Percentiles rank a stretch among this genome's conserved stretches.
Conservation (phyloP, 2,329 filamentous ascomycete species). For the Venturia effusa region DNA sequence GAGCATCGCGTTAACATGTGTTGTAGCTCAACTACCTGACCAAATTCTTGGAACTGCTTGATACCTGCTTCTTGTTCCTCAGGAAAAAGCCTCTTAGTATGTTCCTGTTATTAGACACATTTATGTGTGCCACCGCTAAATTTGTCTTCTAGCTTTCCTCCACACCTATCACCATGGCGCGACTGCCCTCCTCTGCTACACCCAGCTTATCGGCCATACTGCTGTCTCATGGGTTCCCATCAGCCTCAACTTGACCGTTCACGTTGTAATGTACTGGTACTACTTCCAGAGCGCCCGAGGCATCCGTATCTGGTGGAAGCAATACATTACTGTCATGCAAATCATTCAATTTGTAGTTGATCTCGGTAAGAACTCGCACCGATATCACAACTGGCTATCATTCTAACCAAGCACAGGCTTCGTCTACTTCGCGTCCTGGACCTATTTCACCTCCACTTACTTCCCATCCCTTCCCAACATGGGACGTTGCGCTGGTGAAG, state of each 20-base stretch:
- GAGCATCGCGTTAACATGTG: constrained; percentile 26
- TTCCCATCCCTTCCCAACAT: constrained; percentile 73
- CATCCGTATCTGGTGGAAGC: constrained; percentile 98
- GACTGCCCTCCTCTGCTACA: constrained; percentile 95
- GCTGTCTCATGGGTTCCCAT: constrained; percentile 94
- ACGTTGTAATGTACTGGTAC: constrained; percentile 99
- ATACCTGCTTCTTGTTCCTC: constrained; percentile 93
- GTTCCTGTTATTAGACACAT: constrained; percentile 16
- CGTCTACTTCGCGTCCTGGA: constrained; percentile 98
- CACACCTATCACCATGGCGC: constrained; percentile 99
- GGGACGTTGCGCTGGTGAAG: constrained; percentile 85
- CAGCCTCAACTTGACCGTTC: constrained; percentile 81
- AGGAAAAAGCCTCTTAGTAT: constrained; percentile 96
- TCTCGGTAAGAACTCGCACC: constrained; percentile 56
- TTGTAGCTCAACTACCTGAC: constrained; percentile 88
- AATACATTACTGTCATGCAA: constrained; percentile 96
- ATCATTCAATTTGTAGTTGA: constrained; percentile 97
- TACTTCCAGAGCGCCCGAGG: constrained; percentile 98
- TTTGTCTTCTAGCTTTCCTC: constrained; percentile 62
- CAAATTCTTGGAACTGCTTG: constrained; percentile 91
- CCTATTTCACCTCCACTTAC: constrained; percentile 91
- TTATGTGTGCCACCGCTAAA: not conserved
- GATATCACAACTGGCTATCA: too few species aligned
- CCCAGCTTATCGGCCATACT: constrained; percentile 85
- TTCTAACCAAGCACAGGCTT: constrained; percentile 49